Evolutionary conservation across 148 eudicot genomes (phyloP), one percentile per base, ranked within the genome.

Genomic region (Persicaria maculosa): DNA sequence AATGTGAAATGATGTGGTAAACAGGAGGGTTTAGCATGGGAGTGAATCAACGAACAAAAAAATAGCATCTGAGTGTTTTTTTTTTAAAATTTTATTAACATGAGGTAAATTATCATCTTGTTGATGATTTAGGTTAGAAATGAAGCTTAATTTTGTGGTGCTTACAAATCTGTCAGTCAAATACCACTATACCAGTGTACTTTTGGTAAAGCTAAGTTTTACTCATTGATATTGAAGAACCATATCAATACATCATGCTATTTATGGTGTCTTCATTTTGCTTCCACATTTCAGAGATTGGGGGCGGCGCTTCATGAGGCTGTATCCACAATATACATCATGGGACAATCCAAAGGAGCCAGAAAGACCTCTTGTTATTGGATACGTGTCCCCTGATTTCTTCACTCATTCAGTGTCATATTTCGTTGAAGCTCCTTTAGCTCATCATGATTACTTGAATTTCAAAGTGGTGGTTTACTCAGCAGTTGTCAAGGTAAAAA

Each of bases 331-430:
- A 74, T 92, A 83, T 83, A 87, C 92, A 73, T 87, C 97, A 61
- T 95, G 99, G 99, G 91, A 92, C 70, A 95, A 95, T 83, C 76
- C 82, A 53, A 92, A 88, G 84, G 97, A 88, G 72, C 93, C 96
- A 72, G 97, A 90, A 64, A 81, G 97, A 74, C 85, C 91, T 55
- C 90, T 95, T 78, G 80, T 90, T 76, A 82, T 95, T 82, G 99
- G 93, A 84, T 95, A 95, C 79, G 94, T 95, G 40, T 95, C 99
- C 77, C 99, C 99, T 74, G 99, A 95, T 86, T 95, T 88, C 83
- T 95, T 95, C 82, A 95, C 99, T 78, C 99, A 95, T 79, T 95
- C 99, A 69, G 99, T 95, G 59, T 95, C 99, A 70, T 95, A 95
- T 76, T 95, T 95, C 79, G 81, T 95, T 71, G 99, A 95, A 83